phyloP scores from a whole-genome alignment of 345 rosid genomes.

The Salix suchowensis region DNA sequence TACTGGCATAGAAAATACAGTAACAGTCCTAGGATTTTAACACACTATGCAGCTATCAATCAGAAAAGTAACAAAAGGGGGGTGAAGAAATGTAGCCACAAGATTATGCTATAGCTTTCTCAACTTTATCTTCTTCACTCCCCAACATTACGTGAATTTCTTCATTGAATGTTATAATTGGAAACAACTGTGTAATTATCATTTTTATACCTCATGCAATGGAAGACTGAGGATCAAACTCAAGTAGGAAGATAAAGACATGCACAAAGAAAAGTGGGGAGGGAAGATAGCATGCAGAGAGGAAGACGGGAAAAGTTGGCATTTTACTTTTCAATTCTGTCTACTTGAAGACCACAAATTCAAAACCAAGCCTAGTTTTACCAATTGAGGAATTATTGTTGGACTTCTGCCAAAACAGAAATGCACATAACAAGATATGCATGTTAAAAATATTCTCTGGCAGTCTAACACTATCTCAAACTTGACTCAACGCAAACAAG shows the following conservation, averaged over 20 bases:
- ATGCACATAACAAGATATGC: neutral
- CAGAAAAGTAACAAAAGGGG: neutral
- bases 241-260: neutral
- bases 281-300: neutral
- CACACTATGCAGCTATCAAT: neutral
- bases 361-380: neutral
- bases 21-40: neutral
- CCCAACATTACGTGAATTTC: neutral
- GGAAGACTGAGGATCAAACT: neutral
- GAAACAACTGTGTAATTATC: neutral
- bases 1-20: neutral
- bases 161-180: neutral
- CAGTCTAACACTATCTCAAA: neutral
- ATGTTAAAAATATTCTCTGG: neutral
- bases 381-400: neutral
- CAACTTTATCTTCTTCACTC: neutral
- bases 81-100: neutral
- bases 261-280: neutral
- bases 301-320: neutral
- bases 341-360: neutral
- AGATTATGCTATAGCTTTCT: neutral
- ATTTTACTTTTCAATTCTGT: neutral
- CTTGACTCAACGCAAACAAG: neutral
- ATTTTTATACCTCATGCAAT: neutral
- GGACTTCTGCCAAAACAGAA: neutral